Percentiles rank a stretch among this genome's conserved stretches.
Conservation (phyloP, 2,329 filamentous ascomycete species). For the Trichoderma polysporum region DNA sequence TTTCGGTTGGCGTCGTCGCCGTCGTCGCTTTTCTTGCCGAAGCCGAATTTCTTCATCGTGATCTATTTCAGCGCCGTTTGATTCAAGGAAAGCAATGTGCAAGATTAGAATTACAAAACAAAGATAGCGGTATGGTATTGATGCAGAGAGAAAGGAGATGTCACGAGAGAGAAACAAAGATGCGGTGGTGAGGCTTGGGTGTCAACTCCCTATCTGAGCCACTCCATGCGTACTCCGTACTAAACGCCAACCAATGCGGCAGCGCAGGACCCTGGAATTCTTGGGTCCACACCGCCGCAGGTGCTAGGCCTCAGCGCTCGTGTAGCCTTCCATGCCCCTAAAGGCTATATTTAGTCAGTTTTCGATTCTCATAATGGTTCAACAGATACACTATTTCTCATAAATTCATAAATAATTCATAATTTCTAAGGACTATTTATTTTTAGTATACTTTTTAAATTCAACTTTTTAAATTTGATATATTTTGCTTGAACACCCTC, state of each 20-base stretch:
- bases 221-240: not conserved
- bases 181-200: slow-evolving; percentile 15
- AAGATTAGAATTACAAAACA: not conserved
- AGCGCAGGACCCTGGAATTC: slow-evolving; percentile 5
- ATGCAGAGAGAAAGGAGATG: slow-evolving; percentile 16
- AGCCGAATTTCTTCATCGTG: slow-evolving; percentile 61
- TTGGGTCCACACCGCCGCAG: slow-evolving; percentile 11
- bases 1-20: slow-evolving; percentile 46
- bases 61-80: not conserved
- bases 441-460: too few relatives aligned
- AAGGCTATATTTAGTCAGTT: not conserved
- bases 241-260: not conserved
- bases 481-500: too few relatives aligned
- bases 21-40: slow-evolving; percentile 56
- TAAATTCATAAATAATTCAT: not conserved
- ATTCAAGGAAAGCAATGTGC: not conserved
- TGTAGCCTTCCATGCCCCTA: not conserved
- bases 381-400: not conserved
- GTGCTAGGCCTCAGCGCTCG: not conserved
- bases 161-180: slow-evolving; percentile 6
- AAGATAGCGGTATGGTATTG: not conserved
- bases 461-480: too few relatives aligned
- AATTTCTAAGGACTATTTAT: not conserved
- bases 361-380: too few relatives aligned
- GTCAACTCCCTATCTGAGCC: slow-evolving; percentile 18